phyloP scores from a whole-genome alignment of 768 basidiomycete genomes.

The Coprinopsis strossmayeri region DNA sequence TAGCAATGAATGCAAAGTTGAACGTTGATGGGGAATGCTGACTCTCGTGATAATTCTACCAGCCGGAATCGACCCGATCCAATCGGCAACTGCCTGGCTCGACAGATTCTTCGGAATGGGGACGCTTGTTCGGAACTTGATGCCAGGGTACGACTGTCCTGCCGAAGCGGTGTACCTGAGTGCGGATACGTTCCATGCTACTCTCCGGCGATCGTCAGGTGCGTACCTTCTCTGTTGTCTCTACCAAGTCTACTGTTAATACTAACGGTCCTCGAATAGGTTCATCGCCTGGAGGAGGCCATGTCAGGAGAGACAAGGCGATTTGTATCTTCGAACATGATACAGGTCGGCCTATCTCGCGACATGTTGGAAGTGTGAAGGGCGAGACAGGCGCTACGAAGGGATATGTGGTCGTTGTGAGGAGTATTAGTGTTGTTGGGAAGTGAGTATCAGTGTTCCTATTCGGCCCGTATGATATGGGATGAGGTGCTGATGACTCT shows the following conservation, averaged over 20 bases:
- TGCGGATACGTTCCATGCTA: slow-evolving; percentile 44
- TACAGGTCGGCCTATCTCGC: slow-evolving; percentile 45
- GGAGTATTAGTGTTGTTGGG: slow-evolving; percentile 54
- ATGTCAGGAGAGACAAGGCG: no score
- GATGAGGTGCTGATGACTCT: background rate
- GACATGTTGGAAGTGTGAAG: slow-evolving; percentile 47
- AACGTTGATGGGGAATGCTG: no score
- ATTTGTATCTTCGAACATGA: slow-evolving; percentile 65
- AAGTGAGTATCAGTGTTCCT: slow-evolving; percentile 37
- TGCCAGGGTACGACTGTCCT: slow-evolving; percentile 66
- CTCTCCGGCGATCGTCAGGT: no score
- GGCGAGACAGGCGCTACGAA: slow-evolving; percentile 40
- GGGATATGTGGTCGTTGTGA: slow-evolving; percentile 3
- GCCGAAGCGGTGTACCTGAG: slow-evolving; percentile 52
- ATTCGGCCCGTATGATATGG: background rate
- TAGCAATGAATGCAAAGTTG: no score
- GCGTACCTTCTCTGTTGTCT: no score
- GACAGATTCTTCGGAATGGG: slow-evolving; percentile 66
- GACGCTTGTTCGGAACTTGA: slow-evolving; percentile 42
- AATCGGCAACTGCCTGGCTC: slow-evolving; percentile 55
- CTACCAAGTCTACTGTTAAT: no score
- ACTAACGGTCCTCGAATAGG: no score
- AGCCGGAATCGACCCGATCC: slow-evolving; percentile 59
- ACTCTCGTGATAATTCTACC: no score
- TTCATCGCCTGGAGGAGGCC: no score